Conservation (phyloP, 208 protist genomes). For the Leptomonas seymouri region DNA sequence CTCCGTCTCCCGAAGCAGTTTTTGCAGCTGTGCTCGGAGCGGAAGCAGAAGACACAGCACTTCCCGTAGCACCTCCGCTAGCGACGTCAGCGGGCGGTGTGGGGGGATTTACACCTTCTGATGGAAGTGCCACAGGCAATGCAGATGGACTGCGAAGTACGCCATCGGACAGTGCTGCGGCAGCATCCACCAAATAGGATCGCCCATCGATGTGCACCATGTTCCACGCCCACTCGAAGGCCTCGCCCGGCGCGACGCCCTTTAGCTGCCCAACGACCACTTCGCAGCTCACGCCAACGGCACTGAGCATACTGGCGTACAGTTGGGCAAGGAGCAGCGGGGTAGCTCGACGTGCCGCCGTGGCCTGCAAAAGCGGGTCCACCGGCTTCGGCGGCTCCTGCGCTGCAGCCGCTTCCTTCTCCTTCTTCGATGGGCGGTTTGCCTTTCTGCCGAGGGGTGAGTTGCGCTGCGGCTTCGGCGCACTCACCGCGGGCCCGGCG, state of each 20-base stretch:
- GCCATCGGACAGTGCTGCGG: slow-evolving; percentile 44
- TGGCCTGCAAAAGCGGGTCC: slow-evolving; percentile 40
- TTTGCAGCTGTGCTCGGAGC: neutral
- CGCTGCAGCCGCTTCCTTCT: slow-evolving; percentile 16
- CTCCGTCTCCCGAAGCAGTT: neutral
- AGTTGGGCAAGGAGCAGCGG: slow-evolving; percentile 50
- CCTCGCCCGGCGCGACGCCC: slow-evolving; percentile 50
- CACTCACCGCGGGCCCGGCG: neutral
- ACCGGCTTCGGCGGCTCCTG: slow-evolving; percentile 23
- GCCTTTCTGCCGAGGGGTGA: slow-evolving; percentile 14
- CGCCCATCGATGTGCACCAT: slow-evolving; percentile 46
- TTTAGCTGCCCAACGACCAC: slow-evolving; percentile 69
- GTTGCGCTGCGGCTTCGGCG: slow-evolving; percentile 7
- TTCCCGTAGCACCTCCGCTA: neutral
- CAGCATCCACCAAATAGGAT: slow-evolving; percentile 69
- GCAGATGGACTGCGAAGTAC: slow-evolving; percentile 23
- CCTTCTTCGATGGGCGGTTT: neutral
- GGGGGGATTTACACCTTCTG: neutral
- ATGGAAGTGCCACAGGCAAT: slow-evolving; percentile 4
- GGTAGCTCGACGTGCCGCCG: slow-evolving; percentile 47
- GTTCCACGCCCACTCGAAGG: slow-evolving; percentile 80
- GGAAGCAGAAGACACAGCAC: neutral
- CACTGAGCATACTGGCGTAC: slow-evolving; percentile 58
- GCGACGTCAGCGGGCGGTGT: neutral
- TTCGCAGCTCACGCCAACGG: slow-evolving; percentile 40